Base-by-base conservation (phyloP, 2,329 filamentous ascomycete species). In the Penicillium sp. region DNA sequence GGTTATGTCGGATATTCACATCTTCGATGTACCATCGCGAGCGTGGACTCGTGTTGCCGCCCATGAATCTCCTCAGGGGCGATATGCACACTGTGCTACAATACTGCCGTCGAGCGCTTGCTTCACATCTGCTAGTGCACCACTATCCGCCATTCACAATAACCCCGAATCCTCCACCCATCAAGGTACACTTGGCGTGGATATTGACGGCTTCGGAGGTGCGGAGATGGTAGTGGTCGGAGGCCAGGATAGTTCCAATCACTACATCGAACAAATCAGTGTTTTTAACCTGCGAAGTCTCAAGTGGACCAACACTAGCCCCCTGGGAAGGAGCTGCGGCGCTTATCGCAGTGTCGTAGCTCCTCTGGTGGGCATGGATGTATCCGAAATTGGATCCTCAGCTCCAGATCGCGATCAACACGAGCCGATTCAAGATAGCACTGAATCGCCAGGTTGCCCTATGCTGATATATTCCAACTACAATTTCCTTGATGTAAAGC, bases 381-480 rank as follows among this genome's bases (percentile, higher is more conserved):
- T 74, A 48, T 76, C 69, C n/a, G 74, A 74, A 47, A 74, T 81
- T 52, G 78, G 78, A 20, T 72, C 70, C 9, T 72, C 70, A 14
- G 70, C 75, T 5, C 65, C 74, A 18, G 73, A 78, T 24, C 68
- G 76, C 56, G 71, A 67, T 59, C 68, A 49, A 63, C 76, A 61
- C 55, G 73, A 68, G 48, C 72, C 68, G 4, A 62, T 61, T 35
- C 69, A 66, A 48, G 38, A 37, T 32, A 64, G 66, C 40, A 63
- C 59, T 29, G 68, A 67, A 50, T 65, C 63, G 29, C 65, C 73
- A 24, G 83, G 82, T 16, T 81, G 82, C 7, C 81, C 85, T 3
- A 97, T 97, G 92, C 82, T 99, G 60, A 95, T 99, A 44, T 99
- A 99, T 74, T 97, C 93, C 24, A 99, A 99, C 72, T 99, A 99